Base-by-base conservation (phyloP, 352 stramenopile species). In the Aphanomyces invadans region DNA sequence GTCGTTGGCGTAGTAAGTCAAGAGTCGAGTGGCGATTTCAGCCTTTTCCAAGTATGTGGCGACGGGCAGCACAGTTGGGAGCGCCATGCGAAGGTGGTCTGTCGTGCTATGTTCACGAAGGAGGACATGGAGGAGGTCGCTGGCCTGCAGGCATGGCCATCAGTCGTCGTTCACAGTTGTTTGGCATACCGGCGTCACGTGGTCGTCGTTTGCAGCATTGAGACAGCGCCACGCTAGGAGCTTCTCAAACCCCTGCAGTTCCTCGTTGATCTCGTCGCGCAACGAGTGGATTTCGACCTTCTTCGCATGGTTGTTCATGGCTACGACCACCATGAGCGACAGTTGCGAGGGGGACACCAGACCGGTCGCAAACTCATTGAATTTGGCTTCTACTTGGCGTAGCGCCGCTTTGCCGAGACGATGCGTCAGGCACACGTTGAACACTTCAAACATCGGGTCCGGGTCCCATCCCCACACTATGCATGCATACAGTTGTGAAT, bases 401-500 rank as follows among this genome's bases (percentile, higher is more conserved):
- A 87, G 71, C 10, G 73, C 73, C 45, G 67, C 45, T 62, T 76
- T 78, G 0, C 81, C 81, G 4, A 78, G 71, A 0, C 75, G 78
- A 63, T 87, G 77, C 1, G 73, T 68, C 12, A 83, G 68, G 31
- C 81, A 88, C 54, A 88, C 28, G 45, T 90, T 92, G 21, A 90
- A 70, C 2, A 77, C 80, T 23, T 83, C 76, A 49, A 92, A 83
- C 4, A 92, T 72, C 29, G 74, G 73, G 21, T 88, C 78, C 0
- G 76, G 72, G 45, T 92, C 83, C 4, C 89, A 48, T 4, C 81
- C 80, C 80, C 78, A 87, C 57, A 88, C 83, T 86, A 68, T 28
- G 57, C 26, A 15, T 21, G 12, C 31, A 26, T 29, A 60, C 39
- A 62, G 49, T 28, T 38, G 17, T 62, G n/a, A 62, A 5, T 25